A percentile compares a stretch with the other conserved stretches of the same genome.
These are phyloP conservation scores for Parafenestella ontariensis DNA, from an alignment of 2,329 filamentous ascomycete genomes.

Conservation along the genomic window DNA sequence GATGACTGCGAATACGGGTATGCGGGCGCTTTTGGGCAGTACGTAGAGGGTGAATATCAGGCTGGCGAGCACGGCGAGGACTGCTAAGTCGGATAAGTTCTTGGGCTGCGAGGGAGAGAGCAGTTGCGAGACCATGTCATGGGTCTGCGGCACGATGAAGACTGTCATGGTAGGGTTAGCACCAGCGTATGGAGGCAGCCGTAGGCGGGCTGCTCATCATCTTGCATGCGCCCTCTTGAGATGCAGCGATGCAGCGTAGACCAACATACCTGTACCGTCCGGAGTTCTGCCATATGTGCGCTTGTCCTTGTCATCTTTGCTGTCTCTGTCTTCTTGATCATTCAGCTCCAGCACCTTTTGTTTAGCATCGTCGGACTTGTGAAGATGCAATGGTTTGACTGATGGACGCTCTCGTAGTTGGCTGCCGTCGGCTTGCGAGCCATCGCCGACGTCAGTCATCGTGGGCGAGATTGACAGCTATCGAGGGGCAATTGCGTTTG, in stretches of 20 bases:
- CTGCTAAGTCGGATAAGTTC: slow-evolving; percentile 84
- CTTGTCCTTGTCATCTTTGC: slow-evolving; percentile 62
- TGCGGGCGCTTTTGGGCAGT: slow-evolving; percentile 72
- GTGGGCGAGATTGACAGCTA: slow-evolving; percentile 17
- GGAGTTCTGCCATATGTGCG: slow-evolving; percentile 92
- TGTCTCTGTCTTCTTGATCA: slow-evolving; percentile 55
- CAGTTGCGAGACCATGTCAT: slow-evolving; percentile 98
- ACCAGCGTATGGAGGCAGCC: neutral
- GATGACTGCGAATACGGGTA: slow-evolving; percentile 78
- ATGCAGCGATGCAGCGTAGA: neutral
- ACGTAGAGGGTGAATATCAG: slow-evolving; percentile 78
- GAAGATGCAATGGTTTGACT: slow-evolving; percentile 37
- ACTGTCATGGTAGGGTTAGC: slow-evolving; percentile 62
- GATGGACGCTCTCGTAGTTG: slow-evolving; percentile 39
- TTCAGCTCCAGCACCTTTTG: slow-evolving; percentile 59
- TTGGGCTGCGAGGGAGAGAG: slow-evolving; percentile 94
- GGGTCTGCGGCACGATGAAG: slow-evolving; percentile 92
- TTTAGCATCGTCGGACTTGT: slow-evolving; percentile 49
- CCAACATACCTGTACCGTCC: slow-evolving; percentile 79
- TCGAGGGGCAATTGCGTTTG: slow-evolving; percentile 24
- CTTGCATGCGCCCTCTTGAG: neutral
- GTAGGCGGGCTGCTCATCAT: neutral
- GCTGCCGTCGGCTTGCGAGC: slow-evolving; percentile 35
- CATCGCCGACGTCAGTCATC: slow-evolving; percentile 36
- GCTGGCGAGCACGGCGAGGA: slow-evolving; percentile 77